A percentile compares a stretch with the other conserved stretches of the same genome.
These are phyloP conservation scores for Botryosphaeria dothidea DNA, from an alignment of 2,329 filamentous ascomycete species.

Conservation along the genomic window DNA sequence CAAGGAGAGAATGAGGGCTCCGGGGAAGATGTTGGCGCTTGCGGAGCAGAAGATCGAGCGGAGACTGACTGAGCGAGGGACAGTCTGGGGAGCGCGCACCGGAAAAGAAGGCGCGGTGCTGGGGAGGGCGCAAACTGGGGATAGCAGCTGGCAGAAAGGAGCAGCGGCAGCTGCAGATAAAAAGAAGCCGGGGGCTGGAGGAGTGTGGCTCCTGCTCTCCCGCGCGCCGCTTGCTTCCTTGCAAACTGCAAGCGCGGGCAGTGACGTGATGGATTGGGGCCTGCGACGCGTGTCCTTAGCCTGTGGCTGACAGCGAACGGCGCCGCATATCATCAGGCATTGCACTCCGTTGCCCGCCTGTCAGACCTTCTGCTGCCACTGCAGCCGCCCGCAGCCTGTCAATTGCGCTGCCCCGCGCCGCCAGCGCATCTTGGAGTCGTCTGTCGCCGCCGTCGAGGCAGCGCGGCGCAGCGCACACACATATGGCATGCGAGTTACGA, in stretches of 20 bases:
- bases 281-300: constrained; percentile 6
- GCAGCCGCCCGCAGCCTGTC: neutral
- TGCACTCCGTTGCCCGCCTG: neutral
- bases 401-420: neutral
- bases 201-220: neutral
- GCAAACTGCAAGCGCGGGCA: neutral
- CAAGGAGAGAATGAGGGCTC: neutral
- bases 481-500: neutral
- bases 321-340: neutral
- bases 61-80: constrained; percentile 6
- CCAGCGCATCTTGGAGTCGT: neutral
- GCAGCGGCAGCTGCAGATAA: constrained; percentile 3
- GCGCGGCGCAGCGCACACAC: neutral
- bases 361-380: too few species aligned
- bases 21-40: neutral
- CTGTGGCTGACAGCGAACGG: constrained; percentile 14
- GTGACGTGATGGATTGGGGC: constrained; percentile 16
- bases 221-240: constrained; percentile 1
- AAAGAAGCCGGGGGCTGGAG: neutral
- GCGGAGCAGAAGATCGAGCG: neutral
- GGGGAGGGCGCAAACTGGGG: neutral
- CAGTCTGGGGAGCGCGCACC: neutral
- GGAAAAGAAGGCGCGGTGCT: neutral
- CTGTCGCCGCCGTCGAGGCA: too few species aligned
- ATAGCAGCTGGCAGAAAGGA: neutral